A percentile compares a stretch with the other conserved stretches of the same genome.
Evolutionary conservation across 371 early-diverging fungal species (phyloP).

Genomic region (Mortierella sp.): DNA sequence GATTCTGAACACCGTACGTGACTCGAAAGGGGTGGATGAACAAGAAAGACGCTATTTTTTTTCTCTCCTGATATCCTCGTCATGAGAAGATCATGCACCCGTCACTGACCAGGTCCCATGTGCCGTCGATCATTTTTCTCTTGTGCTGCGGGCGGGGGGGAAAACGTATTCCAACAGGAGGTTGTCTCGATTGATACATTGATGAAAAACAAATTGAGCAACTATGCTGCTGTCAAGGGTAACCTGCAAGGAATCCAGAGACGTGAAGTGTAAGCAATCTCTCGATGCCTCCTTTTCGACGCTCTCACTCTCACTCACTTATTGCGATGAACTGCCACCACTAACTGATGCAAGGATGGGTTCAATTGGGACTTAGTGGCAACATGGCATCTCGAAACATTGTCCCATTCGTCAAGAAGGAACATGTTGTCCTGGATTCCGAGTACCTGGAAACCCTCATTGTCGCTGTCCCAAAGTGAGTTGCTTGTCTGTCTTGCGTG

Average conservation of each 20-base stretch:
- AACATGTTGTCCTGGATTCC: slow-evolving; percentile 90
- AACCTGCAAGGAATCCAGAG: slow-evolving; percentile 82
- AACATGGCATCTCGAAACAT: slow-evolving; percentile 90
- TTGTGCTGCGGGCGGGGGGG: not conserved
- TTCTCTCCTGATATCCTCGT: not conserved
- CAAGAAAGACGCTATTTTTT: not conserved
- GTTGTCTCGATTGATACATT: slow-evolving; percentile 84
- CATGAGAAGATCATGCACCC: not conserved
- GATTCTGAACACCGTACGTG: slow-evolving; percentile 61
- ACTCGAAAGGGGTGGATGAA: not conserved
- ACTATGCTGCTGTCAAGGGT: slow-evolving; percentile 85
- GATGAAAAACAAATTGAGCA: slow-evolving; percentile 88
- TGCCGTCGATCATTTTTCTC: not conserved
- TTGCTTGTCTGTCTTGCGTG: not conserved
- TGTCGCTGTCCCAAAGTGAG: slow-evolving; percentile 95
- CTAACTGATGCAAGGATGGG: too few species aligned
- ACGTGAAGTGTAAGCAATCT: slow-evolving; percentile 74
- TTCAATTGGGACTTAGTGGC: slow-evolving; percentile 67
- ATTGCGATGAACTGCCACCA: too few species aligned
- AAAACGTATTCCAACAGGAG: slow-evolving; percentile 63
- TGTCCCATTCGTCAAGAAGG: slow-evolving; percentile 89
- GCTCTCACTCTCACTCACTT: too few species aligned
- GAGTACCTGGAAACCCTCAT: slow-evolving; percentile 92
- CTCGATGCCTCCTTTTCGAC: too few species aligned
- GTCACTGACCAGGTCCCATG: not conserved